Evolutionary conservation across 2,329 filamentous ascomycete genomes (phyloP).

Genomic region (Magnaporthiopsis poae): DNA sequence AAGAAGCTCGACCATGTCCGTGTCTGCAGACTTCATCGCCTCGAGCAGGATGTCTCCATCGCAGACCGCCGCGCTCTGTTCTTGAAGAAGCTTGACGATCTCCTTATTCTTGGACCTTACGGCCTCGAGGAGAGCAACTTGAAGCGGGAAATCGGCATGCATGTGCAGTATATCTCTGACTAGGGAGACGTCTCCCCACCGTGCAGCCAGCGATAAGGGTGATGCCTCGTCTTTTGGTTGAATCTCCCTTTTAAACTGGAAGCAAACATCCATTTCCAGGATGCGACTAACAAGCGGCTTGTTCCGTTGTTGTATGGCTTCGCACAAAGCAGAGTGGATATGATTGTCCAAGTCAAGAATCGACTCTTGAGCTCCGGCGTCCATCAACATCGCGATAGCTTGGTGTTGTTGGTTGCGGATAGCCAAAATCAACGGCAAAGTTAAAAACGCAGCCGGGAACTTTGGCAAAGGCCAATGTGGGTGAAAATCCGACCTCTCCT

Average conservation of each 20-base stretch:
- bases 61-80: background rate
- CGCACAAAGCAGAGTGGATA: background rate
- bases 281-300: too few species aligned
- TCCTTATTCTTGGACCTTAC: background rate
- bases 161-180: too few species aligned
- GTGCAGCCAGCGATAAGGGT: too few species aligned
- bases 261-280: too few species aligned
- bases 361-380: background rate
- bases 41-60: background rate
- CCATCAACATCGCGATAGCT: background rate
- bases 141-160: background rate
- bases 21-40: background rate
- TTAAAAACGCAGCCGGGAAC: background rate
- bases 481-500: too few species aligned
- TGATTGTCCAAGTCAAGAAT: background rate
- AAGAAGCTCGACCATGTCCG: conserved; percentile 1
- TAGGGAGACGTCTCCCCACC: too few species aligned
- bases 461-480: background rate
- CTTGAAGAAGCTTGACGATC: background rate
- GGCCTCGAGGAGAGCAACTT: background rate
- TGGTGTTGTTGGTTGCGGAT: background rate
- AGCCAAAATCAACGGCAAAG: background rate
- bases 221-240: too few species aligned
- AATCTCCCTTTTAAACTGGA: too few species aligned
- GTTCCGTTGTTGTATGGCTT: background rate